phyloP scores from a whole-genome alignment of 306 rosid genomes.

The Prunus mume region DNA sequence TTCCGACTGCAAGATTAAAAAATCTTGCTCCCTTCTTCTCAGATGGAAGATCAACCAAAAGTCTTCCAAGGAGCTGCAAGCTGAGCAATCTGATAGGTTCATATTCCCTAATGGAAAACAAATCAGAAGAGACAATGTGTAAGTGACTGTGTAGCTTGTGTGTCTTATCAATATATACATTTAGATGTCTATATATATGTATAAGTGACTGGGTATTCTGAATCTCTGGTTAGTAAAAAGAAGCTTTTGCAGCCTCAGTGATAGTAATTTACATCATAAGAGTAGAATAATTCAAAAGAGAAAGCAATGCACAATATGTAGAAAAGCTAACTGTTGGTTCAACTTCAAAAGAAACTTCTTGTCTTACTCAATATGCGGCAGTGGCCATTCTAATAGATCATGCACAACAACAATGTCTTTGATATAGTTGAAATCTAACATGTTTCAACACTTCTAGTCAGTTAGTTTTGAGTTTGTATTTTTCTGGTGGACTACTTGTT shows the following conservation, averaged over 20 bases:
- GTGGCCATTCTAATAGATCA: background rate
- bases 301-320: background rate
- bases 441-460: background rate
- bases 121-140: constrained; percentile 10
- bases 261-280: background rate
- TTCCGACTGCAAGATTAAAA: constrained; percentile 74
- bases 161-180: background rate
- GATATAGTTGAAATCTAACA: background rate
- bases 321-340: background rate
- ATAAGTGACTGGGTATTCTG: background rate
- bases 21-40: constrained; percentile 93
- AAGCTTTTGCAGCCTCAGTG: constrained; percentile 8
- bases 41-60: constrained; percentile 83
- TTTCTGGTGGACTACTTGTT: background rate
- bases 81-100: constrained; percentile 93
- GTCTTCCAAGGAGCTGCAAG: constrained; percentile 91
- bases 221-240: constrained; percentile 7
- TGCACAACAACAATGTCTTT: background rate
- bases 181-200: background rate
- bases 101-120: constrained; percentile 50
- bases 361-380: background rate
- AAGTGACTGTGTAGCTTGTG: background rate
- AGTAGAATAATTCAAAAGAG: background rate
- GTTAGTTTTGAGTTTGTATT: background rate
- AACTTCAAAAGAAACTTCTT: background rate